A percentile compares a stretch with the other conserved stretches of the same genome.
Conservation (phyloP, 208 protist genomes). For the Trypanosoma cruzi region DNA sequence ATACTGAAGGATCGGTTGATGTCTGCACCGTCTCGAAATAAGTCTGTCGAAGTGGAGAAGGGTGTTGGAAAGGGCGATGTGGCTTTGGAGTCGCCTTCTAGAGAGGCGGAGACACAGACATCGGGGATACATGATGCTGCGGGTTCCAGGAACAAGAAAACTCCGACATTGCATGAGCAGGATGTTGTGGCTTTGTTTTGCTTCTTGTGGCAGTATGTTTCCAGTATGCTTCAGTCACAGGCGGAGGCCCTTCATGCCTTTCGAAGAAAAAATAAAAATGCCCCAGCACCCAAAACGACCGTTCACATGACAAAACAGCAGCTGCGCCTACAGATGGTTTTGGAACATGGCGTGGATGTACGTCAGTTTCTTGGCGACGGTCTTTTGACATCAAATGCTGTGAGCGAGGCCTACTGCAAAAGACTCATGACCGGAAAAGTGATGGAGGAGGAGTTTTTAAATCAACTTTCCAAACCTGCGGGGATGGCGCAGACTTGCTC, state of each 20-base stretch:
- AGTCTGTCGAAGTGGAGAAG: background rate
- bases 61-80: background rate
- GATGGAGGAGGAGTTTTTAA: conserved; percentile 32
- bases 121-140: background rate
- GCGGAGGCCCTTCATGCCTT: conserved; percentile 16
- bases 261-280: conserved; percentile 1
- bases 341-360: conserved; percentile 36
- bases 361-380: conserved; percentile 27
- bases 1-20: conserved; percentile 31
- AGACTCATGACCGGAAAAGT: conserved; percentile 20
- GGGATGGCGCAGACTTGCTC: conserved; percentile 33
- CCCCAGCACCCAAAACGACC: background rate
- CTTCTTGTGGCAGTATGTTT: conserved; percentile 31
- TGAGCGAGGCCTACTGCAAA: conserved; percentile 14
- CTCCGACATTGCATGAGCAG: conserved; percentile 1
- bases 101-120: background rate
- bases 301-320: conserved; percentile 37
- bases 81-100: background rate
- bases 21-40: background rate
- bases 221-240: conserved; percentile 23
- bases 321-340: conserved; percentile 33
- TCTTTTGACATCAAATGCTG: conserved; percentile 13
- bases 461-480: conserved; percentile 35
- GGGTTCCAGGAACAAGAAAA: background rate
- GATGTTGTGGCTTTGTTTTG: conserved; percentile 30